Evolutionary conservation across 2,329 filamentous ascomycete species (phyloP), one percentile per base, ranked within the genome.

Genomic region (Endoconidiophora laricicola): DNA sequence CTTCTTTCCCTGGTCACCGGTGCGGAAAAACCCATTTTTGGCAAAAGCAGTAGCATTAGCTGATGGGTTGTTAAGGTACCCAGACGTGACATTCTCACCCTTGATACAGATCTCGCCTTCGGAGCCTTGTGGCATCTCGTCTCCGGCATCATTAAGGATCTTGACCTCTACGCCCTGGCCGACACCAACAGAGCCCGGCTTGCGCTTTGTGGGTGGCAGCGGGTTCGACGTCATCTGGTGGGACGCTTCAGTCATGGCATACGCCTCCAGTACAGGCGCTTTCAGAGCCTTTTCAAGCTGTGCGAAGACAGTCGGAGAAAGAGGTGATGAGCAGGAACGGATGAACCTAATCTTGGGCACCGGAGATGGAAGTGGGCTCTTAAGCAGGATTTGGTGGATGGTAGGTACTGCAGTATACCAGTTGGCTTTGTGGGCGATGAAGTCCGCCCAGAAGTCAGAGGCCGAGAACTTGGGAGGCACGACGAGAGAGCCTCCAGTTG

Each of bases 351-450:
- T 91, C 14, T 71, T 62, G 2, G 84, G 84, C 51, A 79, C 70
- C 1, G 81, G 80, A 50, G 62, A 73, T 3, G 85, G 86, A 2
- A 75, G 63, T 5, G 82, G 78, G 57, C 74, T 79, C 66, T 82
- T 85, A 52, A 94, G 76, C 3, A 94, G 71, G 58, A 94, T 90
- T 61, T 91, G 86, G 64, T 93, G 86, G 61, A 94, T 93, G 0
- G 86, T 93, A 1, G 86, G 86, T n/a, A 91, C 86, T 1, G 86
- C 86, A 0, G 86, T 91, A 66, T 91, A 94, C 86, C 86, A 94
- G 62, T 86, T 94, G 23, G 86, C 86, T 56, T 78, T 71, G 67
- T 87, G 72, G 4, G 72, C 69, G 56, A 71, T 71, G 59, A 91
- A 91, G 62, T 91, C 81, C 22, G 65, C 63, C 86, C 86, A 94